phyloP scores from a whole-genome alignment of 768 basidiomycete genomes.

The Tremella yokohamensis region DNA sequence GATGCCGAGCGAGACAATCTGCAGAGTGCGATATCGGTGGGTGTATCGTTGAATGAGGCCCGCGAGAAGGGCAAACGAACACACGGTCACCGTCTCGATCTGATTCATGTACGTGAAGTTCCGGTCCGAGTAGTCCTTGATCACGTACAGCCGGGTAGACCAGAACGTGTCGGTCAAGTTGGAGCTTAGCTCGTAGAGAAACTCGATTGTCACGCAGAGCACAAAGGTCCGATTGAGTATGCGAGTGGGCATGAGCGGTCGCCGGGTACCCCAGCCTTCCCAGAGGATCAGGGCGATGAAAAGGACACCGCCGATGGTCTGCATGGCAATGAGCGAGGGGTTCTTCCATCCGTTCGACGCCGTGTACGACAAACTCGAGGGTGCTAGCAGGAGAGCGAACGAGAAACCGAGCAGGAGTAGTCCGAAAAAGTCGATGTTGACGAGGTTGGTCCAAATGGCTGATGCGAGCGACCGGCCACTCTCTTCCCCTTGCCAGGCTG shows the following conservation, averaged over 20 bases:
- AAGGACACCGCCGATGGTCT: constrained; percentile 55
- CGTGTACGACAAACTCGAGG: constrained; percentile 36
- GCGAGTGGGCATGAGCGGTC: constrained; percentile 51
- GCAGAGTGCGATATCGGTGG: constrained; percentile 48
- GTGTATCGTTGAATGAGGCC: constrained; percentile 43
- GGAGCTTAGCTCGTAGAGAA: constrained; percentile 34
- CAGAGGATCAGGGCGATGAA: constrained; percentile 50
- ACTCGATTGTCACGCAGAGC: constrained; percentile 34
- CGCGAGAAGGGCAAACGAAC: constrained; percentile 46
- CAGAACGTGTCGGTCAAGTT: constrained; percentile 28
- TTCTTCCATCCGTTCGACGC: constrained; percentile 37
- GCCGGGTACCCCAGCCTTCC: constrained; percentile 49
- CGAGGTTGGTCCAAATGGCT: constrained; percentile 19
- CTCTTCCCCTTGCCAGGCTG: no score
- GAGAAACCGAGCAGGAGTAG: constrained; percentile 42
- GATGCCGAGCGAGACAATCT: constrained; percentile 14
- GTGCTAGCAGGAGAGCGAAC: constrained; percentile 35
- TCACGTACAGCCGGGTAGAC: constrained; percentile 44
- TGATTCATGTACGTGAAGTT: constrained; percentile 30
- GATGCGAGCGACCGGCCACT: no score
- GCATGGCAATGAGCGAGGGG: constrained; percentile 54
- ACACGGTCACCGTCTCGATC: constrained; percentile 33
- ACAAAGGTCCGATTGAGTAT: constrained; percentile 52
- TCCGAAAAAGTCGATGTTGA: constrained; percentile 38
- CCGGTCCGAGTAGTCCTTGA: constrained; percentile 45